Evolutionary conservation across 2,329 filamentous ascomycete genomes (phyloP).

Genomic region (Verruconis gallopava): DNA sequence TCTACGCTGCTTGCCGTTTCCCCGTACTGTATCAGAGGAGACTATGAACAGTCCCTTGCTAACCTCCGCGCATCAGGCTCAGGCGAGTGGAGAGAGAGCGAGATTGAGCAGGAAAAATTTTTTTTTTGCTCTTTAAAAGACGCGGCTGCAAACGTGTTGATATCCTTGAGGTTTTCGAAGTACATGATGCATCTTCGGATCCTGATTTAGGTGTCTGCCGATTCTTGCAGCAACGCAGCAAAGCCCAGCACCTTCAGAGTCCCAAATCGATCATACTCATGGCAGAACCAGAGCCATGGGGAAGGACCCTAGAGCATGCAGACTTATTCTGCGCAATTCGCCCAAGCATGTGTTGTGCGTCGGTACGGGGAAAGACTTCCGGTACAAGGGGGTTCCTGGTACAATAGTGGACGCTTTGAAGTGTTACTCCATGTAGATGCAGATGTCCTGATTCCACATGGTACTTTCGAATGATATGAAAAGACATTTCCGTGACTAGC

Average conservation of each 20-base stretch:
- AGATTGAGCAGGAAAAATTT: no score
- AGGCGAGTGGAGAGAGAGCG: no score
- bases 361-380: not conserved
- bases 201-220: no score
- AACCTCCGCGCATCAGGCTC: not conserved
- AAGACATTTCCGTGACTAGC: not conserved
- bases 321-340: not conserved
- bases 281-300: not conserved
- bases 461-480: not conserved
- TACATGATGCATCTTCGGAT: no score
- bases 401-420: not conserved
- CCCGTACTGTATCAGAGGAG: not conserved
- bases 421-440: not conserved
- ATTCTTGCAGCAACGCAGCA: not conserved
- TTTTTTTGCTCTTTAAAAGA: no score
- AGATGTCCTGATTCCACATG: not conserved
- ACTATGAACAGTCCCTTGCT: not conserved
- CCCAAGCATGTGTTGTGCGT: not conserved
- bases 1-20: not conserved
- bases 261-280: not conserved
- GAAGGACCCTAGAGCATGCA: not conserved
- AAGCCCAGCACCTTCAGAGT: not conserved
- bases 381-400: not conserved
- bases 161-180: no score
- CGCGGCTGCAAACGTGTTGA: no score